Conservation (phyloP, 257 asterid species). For the Phtheirospermum japonicum region DNA sequence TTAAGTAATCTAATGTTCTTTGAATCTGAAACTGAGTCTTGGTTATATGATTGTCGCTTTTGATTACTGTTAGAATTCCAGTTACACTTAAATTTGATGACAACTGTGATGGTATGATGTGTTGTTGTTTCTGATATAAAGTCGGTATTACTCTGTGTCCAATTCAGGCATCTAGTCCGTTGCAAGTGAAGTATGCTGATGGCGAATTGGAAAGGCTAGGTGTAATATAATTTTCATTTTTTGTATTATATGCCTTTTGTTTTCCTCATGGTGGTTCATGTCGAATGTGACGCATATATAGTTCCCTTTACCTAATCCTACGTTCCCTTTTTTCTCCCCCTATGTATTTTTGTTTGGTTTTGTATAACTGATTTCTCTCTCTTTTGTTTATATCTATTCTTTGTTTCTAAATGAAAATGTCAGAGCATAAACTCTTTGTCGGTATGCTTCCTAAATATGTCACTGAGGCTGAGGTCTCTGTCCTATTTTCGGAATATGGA, state of each 20-base stretch:
- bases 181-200: constrained; percentile 99
- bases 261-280: constrained; percentile 10
- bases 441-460: constrained; percentile 98
- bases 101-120: constrained; percentile 1
- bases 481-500: constrained; percentile 85
- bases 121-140: constrained; percentile 28
- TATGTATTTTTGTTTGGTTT: constrained; percentile 5
- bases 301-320: not conserved
- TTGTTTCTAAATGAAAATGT: constrained; percentile 17
- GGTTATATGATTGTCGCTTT: not conserved
- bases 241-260: constrained; percentile 2
- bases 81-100: too few species aligned
- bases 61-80: too few species aligned
- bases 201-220: constrained; percentile 99
- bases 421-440: constrained; percentile 93
- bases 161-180: constrained; percentile 91
- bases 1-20: not conserved
- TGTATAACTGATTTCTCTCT: not conserved
- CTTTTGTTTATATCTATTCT: constrained; percentile 20
- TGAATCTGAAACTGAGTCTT: not conserved
- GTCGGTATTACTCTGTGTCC: constrained; percentile 33
- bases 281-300: constrained; percentile 16
- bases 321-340: too few species aligned
- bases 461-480: constrained; percentile 74
- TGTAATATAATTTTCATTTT: constrained; percentile 31